Conservation (phyloP, 768 basidiomycete species). For the Piloderma croceum region DNA sequence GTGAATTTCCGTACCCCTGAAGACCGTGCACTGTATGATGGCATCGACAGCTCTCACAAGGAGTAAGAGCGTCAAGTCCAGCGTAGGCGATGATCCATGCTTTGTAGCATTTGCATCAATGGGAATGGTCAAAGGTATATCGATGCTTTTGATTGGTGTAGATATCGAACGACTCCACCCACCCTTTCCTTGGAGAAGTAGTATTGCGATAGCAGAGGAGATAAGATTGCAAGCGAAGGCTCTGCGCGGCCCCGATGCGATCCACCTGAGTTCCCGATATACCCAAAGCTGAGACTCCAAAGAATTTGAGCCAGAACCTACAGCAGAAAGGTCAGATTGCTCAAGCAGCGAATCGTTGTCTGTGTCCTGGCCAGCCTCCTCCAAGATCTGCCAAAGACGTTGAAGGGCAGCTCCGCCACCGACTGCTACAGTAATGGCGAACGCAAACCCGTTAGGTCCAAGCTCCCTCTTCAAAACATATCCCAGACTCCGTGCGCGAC, state of each 20-base stretch:
- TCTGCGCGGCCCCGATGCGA: constrained; percentile 31
- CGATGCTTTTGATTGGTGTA: constrained; percentile 21
- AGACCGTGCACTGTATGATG: constrained; percentile 46
- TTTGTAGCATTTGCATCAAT: constrained; percentile 9
- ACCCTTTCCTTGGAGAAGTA: constrained; percentile 54
- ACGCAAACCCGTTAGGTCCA: constrained; percentile 60
- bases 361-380: constrained; percentile 3
- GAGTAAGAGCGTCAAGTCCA: constrained; percentile 65
- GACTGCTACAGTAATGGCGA: constrained; percentile 56
- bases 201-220: constrained; percentile 51
- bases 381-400: constrained; percentile 34
- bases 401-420: constrained; percentile 58
- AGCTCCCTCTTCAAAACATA: constrained; percentile 52
- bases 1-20: constrained; percentile 20
- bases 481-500: constrained; percentile 19
- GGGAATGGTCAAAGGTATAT: constrained; percentile 11
- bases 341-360: not conserved
- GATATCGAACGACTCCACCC: constrained; percentile 33
- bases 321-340: not conserved
- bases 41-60: constrained; percentile 68
- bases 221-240: constrained; percentile 55
- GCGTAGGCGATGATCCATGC: constrained; percentile 42
- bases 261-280: constrained; percentile 6
- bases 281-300: not conserved
- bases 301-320: not conserved